Evolutionary conservation across 331 rosid species (phyloP), one percentile per base, ranked within the genome.

Genomic region (Malus hybrid): DNA sequence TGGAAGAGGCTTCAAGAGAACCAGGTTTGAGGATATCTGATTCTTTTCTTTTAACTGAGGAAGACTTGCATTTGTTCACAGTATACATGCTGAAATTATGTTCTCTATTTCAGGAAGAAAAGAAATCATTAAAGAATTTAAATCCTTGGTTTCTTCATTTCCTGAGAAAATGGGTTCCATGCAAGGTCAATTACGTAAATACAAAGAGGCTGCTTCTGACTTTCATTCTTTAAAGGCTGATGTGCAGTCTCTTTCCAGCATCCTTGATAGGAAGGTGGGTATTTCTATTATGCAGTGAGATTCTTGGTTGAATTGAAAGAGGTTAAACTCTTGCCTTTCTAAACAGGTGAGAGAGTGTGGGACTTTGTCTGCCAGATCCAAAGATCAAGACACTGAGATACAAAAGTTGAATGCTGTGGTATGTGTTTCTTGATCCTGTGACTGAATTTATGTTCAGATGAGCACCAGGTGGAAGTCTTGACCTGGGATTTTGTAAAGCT

Each of bases 161-260:
- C 99, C 99, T 29, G 93, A 88, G 74, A 86, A 91, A 81, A 94
- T 94, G 99, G 89, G 88, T 74, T 79, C 87, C 70, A 95, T 95
- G 99, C 97, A 95, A 81, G 86, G 79, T 77, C 92, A 90, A 71
- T 60, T 95, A 57, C 87, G 85, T 36, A 88, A 90, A 86, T 86
- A 83, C 79, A 95, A 95, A 82, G 97, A 92, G 85, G 87, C 90
- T 72, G 96, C 97, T 82, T 83, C 93, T 16, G 91, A 92, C 77
- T 85, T 90, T 78, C 93, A 95, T 85, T 86, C 97, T 82, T 74
- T 95, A 79, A 90, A 89, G 78, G 97, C 99, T 65, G 89, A 90
- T 69, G 88, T 89, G 84, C 90, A 86, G 77, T 95, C 96, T 79
- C 82, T 92, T 79, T 81, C 93, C 72, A 77, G 79, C 81, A 86